These are phyloP conservation scores for Cladosporium sp. DNA, from an alignment of 2,329 filamentous ascomycete genomes.

Conservation along the genomic window DNA sequence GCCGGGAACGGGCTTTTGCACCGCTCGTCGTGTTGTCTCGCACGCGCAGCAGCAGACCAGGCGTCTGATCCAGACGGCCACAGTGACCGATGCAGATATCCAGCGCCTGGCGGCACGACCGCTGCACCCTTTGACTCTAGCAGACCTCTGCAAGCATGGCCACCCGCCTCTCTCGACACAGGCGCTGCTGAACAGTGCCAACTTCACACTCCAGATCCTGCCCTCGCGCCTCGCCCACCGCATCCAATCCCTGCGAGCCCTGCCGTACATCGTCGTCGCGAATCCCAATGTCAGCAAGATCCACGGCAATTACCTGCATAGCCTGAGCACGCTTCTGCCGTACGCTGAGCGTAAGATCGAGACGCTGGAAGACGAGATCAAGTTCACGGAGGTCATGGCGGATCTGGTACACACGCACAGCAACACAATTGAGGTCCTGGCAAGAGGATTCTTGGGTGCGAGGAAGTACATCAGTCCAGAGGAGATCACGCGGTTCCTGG, in stretches of 20 bases:
- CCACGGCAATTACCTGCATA: constrained; percentile 95
- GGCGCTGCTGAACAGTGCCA: constrained; percentile 83
- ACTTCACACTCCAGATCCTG: constrained; percentile 90
- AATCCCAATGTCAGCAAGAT: constrained; percentile 93
- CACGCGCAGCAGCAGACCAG: constrained; percentile 16
- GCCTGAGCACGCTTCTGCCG: constrained; percentile 83
- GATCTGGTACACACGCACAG: constrained; percentile 94
- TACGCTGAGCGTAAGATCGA: constrained; percentile 73
- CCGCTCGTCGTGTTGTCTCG: background rate
- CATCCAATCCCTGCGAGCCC: constrained; percentile 86
- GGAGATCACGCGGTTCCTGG: constrained; percentile 88
- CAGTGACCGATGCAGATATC: constrained; percentile 70
- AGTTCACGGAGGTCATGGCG: constrained; percentile 88
- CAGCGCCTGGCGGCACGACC: constrained; percentile 73
- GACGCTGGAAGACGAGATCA: constrained; percentile 80
- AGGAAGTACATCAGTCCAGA: constrained; percentile 79
- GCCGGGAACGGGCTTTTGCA: background rate
- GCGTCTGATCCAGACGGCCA: constrained; percentile 40
- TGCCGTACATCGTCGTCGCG: constrained; percentile 97
- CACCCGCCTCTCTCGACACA: constrained; percentile 78
- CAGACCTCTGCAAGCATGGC: constrained; percentile 86
- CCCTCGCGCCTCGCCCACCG: constrained; percentile 90
- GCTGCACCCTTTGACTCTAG: constrained; percentile 78
- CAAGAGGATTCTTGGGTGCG: constrained; percentile 89
- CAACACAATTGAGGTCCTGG: constrained; percentile 91